Base-by-base conservation (phyloP, 2,329 filamentous ascomycete genomes). In the Penicillium digitatum region DNA sequence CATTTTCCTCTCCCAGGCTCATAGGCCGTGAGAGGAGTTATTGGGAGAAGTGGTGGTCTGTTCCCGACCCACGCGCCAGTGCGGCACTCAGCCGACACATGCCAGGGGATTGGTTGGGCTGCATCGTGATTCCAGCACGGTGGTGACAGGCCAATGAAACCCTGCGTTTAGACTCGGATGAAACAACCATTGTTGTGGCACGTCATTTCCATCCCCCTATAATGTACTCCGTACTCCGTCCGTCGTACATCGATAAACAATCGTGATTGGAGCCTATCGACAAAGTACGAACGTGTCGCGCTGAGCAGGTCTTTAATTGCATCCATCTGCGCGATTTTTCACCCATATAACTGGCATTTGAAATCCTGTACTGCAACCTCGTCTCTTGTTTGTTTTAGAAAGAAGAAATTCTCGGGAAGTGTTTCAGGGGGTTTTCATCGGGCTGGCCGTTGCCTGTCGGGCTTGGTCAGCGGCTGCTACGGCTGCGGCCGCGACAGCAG, bases 401-500 rank as follows among this genome's bases (percentile, higher is more conserved):
- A 7, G 6, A 16, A 10, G 7, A 2, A 38, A 37, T 18, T 9
- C 18, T 12, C 14, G 6, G 5, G 18, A 6, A 11, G 5, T n/a
- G 26, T 48, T 56, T 64, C 58, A 65, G 22, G 60, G 45, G 44
- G 54, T 54, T 34, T 44, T 61, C 43, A 62, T 68, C 32, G 20
- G 65, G 26, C 26, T 27, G 42, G 16, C 52, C 14, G 61, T 63
- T 20, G 58, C 44, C 20, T 61, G 58, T 54, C 66, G 62, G 48
- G 61, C 63, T 56, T 70, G 67, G 24, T 72, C 66, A 12, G 64
- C 62, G 45, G 67, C 66, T 52, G 70, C 62, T 32, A 70, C 69
- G 11, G 68, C 66, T 29, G 69, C 69, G 52, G 70, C 66, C 38
- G 70, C 68, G 29, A 71, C 66, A 32, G 69, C 68, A 16, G 70